Evolutionary conservation across 805 yeast genomes (phyloP), one percentile per base, ranked within the genome.

Genomic region (Metschnikowia cerradonensis): DNA sequence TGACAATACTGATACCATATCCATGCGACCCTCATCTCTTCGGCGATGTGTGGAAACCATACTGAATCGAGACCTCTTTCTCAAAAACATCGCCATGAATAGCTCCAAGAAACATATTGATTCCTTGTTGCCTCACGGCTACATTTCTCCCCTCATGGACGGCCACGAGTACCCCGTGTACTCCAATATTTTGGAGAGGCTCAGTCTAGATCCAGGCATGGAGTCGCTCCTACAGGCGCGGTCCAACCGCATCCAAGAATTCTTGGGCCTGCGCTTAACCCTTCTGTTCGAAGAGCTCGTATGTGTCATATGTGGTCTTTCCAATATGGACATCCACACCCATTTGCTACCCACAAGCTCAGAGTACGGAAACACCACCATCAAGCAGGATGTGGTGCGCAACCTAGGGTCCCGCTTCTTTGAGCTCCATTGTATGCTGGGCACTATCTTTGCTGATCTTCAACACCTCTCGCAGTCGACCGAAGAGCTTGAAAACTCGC

Each of bases 401-500:
- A 49, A 48, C 3, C 41, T 65, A 14, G 78, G 77, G 0, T 41
- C 60, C 37, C 33, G 51, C 1, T 55, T 62, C 22, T 65, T 62
- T 31, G 58, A 56, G 23, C 55, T 64, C 36, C 66, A 63, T 33
- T 49, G 67, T 36, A 51, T 52, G n/a, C 54, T 59, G 19, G 53
- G 57, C 22, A 61, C 70, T 1, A 60, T 70, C 6, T 73, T 72
- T 50, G 56, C 64, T 1, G 65, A 64, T 44, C 52, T 59, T 14
- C 60, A 61, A 34, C 65, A 65, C 51, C 60, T 73, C 8, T 61
- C 77, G 1, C 51, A 63, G 14, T 60, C 72, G 2, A 52, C 57
- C 15, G 54, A 49, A 2, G 75, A 71, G 6, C 50, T 73, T 7
- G 59, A 61, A 32, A 53, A 56, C 22, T 62, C 63, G 39, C 53